Conservation (phyloP, 1,284 basidiomycete genomes). For the Ceratobasidium sp. region DNA sequence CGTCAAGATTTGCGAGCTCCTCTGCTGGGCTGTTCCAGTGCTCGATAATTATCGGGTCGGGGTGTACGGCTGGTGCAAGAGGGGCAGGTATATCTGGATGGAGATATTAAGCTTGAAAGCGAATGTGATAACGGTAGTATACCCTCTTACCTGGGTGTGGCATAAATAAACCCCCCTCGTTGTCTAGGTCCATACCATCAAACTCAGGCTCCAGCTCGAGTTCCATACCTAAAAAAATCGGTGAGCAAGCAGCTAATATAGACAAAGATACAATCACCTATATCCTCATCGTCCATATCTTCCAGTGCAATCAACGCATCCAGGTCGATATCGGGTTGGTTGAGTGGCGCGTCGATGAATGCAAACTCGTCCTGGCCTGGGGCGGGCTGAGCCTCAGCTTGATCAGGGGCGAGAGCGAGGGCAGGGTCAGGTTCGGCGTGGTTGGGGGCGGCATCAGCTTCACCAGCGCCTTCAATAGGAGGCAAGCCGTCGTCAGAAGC, state of each 20-base stretch:
- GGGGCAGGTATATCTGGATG: background rate
- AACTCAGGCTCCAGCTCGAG: background rate
- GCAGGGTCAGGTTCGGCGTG: background rate
- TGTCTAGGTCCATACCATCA: background rate
- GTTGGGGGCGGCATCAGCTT: background rate
- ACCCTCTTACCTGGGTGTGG: background rate
- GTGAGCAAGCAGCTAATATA: background rate
- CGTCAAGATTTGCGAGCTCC: background rate
- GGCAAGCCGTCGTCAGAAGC: background rate
- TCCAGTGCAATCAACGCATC: background rate
- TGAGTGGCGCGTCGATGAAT: background rate
- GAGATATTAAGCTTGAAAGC: background rate
- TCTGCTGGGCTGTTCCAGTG: slow-evolving; percentile 1
- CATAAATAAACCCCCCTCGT: background rate
- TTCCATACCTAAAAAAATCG: background rate
- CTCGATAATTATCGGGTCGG: background rate
- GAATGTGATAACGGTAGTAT: background rate
- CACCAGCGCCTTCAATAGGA: background rate
- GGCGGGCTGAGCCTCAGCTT: background rate
- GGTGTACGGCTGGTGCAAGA: too few relatives aligned
- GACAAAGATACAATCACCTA: background rate
- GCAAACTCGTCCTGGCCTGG: too few relatives aligned
- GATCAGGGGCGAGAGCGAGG: background rate
- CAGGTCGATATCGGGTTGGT: background rate
- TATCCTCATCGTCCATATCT: background rate